Conservation (phyloP, 2,329 filamentous ascomycete genomes). For the Aspergillus tanneri region DNA sequence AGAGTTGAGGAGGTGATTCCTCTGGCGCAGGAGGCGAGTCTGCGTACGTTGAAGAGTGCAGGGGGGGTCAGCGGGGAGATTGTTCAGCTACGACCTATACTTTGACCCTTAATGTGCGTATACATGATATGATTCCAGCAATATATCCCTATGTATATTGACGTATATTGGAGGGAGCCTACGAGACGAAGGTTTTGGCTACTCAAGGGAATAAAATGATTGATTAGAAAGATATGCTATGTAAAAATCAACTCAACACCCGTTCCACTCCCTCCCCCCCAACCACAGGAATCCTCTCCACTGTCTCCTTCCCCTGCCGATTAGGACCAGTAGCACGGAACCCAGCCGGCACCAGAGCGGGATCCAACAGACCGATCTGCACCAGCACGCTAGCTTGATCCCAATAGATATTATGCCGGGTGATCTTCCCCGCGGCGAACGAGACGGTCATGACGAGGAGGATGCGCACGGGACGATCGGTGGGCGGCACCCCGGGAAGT, state of each 20-base stretch:
- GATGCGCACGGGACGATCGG: slow-evolving; percentile 54
- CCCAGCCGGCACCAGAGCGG: slow-evolving; percentile 50
- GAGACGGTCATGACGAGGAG: slow-evolving; percentile 53
- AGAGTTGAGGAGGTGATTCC: slow-evolving; percentile 64
- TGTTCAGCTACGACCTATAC: not conserved
- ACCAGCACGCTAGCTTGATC: slow-evolving; percentile 62
- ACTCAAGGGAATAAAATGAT: not conserved
- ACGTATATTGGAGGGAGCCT: too few relatives aligned
- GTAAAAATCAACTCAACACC: slow-evolving; percentile 6
- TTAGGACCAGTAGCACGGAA: slow-evolving; percentile 36
- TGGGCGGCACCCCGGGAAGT: slow-evolving; percentile 55
- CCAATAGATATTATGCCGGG: slow-evolving; percentile 60
- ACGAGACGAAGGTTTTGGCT: not conserved
- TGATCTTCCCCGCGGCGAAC: slow-evolving; percentile 31
- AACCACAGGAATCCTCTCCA: slow-evolving; percentile 36
- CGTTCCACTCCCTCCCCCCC: slow-evolving; percentile 33
- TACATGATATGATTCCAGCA: too few relatives aligned
- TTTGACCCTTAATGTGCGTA: not conserved
- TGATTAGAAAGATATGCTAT: not conserved
- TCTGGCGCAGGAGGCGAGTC: slow-evolving; percentile 77
- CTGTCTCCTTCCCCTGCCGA: slow-evolving; percentile 27
- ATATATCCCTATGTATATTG: too few relatives aligned
- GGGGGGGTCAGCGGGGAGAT: slow-evolving; percentile 62
- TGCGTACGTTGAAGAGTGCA: slow-evolving; percentile 71
- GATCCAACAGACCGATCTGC: slow-evolving; percentile 59